phyloP scores from a whole-genome alignment of 2,329 filamentous ascomycete genomes.

The Diaporthe citriasiana region DNA sequence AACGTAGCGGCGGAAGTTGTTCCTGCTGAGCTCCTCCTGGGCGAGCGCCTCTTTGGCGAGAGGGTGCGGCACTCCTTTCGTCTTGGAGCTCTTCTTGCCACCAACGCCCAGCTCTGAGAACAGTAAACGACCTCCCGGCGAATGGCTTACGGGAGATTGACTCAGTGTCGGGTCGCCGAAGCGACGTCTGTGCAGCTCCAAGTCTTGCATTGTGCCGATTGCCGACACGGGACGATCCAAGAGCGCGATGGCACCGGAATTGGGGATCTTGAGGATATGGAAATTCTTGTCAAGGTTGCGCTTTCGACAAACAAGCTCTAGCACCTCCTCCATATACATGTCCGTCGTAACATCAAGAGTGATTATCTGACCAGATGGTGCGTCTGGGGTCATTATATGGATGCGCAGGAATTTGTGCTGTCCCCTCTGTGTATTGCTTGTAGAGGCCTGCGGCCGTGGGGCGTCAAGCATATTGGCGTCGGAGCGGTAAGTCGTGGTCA shows the following conservation, averaged over 20 bases:
- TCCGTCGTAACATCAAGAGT: conserved; percentile 84
- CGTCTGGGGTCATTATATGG: conserved; percentile 78
- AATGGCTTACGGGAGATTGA: conserved; percentile 41
- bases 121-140: conserved; percentile 36
- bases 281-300: conserved; percentile 83
- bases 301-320: conserved; percentile 83
- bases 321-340: conserved; percentile 85
- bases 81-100: conserved; percentile 66
- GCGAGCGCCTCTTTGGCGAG: conserved; percentile 74
- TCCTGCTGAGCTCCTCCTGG: conserved; percentile 69
- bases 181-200: conserved; percentile 81
- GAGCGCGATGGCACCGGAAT: conserved; percentile 80
- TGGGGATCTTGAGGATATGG: conserved; percentile 83
- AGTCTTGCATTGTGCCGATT: conserved; percentile 79
- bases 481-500: conserved; percentile 71
- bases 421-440: conserved; percentile 66
- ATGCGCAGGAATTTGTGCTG: conserved; percentile 80
- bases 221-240: conserved; percentile 84
- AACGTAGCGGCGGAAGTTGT: conserved; percentile 80
- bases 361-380: conserved; percentile 79
- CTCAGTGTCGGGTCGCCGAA: conserved; percentile 62
- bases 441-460: conserved; percentile 62
- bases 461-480: conserved; percentile 69
- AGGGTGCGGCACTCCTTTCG: conserved; percentile 71
- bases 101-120: conserved; percentile 41